Evolutionary conservation across 2,329 filamentous ascomycete species (phyloP).

Genomic region (Penicillium sp.): DNA sequence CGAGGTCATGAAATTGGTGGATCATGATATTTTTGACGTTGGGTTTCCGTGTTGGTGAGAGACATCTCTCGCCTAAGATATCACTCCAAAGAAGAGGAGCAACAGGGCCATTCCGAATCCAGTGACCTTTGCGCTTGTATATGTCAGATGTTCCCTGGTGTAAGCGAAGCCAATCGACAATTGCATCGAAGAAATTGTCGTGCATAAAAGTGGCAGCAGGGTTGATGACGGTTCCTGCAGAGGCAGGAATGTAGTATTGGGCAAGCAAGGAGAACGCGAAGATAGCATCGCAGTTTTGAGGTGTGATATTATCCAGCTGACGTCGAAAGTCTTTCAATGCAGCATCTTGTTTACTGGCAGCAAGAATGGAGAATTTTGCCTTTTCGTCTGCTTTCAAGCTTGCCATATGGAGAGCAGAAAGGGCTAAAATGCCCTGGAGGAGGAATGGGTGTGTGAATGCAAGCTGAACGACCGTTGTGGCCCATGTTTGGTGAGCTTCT

Average conservation of each 20-base stretch:
- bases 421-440: not conserved
- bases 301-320: not conserved
- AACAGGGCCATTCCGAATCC: not conserved
- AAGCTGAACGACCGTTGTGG: not conserved
- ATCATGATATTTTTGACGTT: not conserved
- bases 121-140: not conserved
- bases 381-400: not conserved
- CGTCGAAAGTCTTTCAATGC: not conserved
- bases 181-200: constrained; percentile 1
- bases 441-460: constrained; percentile 1
- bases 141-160: not conserved
- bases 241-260: constrained; percentile 2
- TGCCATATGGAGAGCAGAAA: not conserved
- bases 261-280: constrained; percentile 4
- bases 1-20: not conserved
- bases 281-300: not conserved
- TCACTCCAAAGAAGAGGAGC: constrained; percentile 4
- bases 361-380: not conserved
- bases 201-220: not conserved
- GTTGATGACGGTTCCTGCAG: constrained; percentile 2
- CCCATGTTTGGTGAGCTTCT: not conserved
- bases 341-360: not conserved
- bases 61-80: not conserved
- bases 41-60: not conserved
- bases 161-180: constrained; percentile 2